Percentiles rank a stretch among this genome's conserved stretches.
Conservation (phyloP, 371 early-diverging fungal species). For the Apophysomyces sp. region DNA sequence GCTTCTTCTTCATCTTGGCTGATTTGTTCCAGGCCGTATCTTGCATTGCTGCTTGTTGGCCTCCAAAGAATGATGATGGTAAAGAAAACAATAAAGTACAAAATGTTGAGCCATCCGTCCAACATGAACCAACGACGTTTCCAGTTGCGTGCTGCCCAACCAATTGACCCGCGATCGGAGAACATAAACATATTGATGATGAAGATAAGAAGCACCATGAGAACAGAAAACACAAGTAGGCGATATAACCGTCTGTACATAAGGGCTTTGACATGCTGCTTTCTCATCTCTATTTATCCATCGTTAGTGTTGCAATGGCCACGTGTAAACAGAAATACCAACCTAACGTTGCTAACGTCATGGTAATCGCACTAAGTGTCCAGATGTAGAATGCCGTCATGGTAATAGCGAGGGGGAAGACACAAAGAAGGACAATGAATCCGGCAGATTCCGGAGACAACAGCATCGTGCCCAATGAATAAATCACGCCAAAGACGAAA, state of each 20-base stretch:
- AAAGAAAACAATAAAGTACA: conserved; percentile 81
- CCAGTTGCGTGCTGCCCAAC: conserved; percentile 85
- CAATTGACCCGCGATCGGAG: conserved; percentile 53
- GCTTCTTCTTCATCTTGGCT: conserved; percentile 62
- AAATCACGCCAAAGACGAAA: conserved; percentile 87
- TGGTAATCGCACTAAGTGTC: conserved; percentile 57
- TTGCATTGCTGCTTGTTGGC: conserved; percentile 89
- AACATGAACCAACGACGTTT: conserved; percentile 88
- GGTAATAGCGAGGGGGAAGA: conserved; percentile 85
- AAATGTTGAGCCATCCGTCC: conserved; percentile 83
- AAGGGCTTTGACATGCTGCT: conserved; percentile 83
- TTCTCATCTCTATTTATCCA: conserved; percentile 58
- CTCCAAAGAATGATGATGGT: conserved; percentile 87
- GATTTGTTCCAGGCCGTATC: conserved; percentile 64
- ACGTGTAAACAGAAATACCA: background rate
- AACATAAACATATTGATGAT: conserved; percentile 78
- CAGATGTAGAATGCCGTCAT: conserved; percentile 95
- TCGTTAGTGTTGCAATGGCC: background rate
- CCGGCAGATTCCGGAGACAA: conserved; percentile 72
- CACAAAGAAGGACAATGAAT: conserved; percentile 73
- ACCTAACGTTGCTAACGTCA: conserved; percentile 34
- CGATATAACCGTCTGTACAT: conserved; percentile 91
- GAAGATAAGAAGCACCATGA: conserved; percentile 75
- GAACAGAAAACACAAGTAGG: conserved; percentile 74
- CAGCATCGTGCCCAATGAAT: conserved; percentile 80